Base-by-base conservation (phyloP, 305 asterid genomes). In the Fraxinus xanthoxyloides region DNA sequence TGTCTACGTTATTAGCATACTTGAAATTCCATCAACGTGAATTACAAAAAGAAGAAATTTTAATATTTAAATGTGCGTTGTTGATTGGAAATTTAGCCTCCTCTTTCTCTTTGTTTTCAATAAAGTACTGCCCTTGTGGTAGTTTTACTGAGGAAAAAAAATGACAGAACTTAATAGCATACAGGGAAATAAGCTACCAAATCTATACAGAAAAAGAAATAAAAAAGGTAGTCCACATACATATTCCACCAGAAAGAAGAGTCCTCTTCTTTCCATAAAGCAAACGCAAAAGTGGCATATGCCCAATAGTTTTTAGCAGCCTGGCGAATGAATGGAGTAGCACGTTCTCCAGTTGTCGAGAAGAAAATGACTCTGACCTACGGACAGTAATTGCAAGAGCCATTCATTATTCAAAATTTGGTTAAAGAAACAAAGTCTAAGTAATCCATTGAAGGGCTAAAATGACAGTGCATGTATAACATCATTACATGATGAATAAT, bases 311-410 rank as follows among this genome's bases (percentile, higher is more conserved):
- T 87, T 87, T 77, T 88, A 81, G 98, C 95, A 86, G 95, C 95
- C 84, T 88, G 97, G 78, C 99, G 99, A 81, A 94, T 86, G 82
- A 93, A 89, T 63, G 99, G 99, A 75, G 96, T 87, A 56, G 99
- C 99, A 72, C 99, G 97, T 85, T 97, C 98, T 85, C 99, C 99
- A 17, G 97, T 90, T 85, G 87, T 92, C 76, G 99, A 97, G 90
- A 97, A 85, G 89, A 94, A 88, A 82, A 97, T 91, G 80, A 94
- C 97, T 89, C 88, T 97, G 83, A 97, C 98, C 99, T 97, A 83
- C 72, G 82, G 72, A 76, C 51, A 82, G 82, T 83, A 83, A 72
- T 79, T 79, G 78, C 70, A 73, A 30, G 10, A 17, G 35, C 19
- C 63, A 36, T 78, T 56, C 78, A 38, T 12, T 34, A 30, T 54